Evolutionary conservation across 2,329 filamentous ascomycete genomes (phyloP).

Genomic region (Pseudogymnoascus sp.): DNA sequence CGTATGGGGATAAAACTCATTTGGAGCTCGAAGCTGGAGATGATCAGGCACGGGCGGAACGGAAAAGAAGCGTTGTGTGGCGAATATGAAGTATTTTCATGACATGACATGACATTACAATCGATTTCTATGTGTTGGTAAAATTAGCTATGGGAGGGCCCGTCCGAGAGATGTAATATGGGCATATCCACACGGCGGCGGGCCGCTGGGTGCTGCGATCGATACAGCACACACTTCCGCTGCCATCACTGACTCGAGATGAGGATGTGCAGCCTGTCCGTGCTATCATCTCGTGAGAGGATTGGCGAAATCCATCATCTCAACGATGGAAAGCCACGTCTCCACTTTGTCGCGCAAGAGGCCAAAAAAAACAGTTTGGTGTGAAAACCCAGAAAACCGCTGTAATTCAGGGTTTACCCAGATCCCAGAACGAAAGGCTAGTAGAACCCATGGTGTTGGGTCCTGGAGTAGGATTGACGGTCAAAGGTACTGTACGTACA

Average conservation of each 20-base stretch:
- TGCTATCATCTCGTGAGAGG: slow-evolving; percentile 5
- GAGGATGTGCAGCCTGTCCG: slow-evolving; percentile 6
- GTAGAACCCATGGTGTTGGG: slow-evolving; percentile 2
- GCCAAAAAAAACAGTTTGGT: neutral
- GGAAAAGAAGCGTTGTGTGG: neutral
- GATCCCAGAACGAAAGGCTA: neutral
- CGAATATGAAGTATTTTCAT: neutral
- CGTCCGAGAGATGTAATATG: neutral
- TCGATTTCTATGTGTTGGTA: neutral
- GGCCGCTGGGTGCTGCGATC: slow-evolving; percentile 4
- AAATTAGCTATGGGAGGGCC: slow-evolving; percentile 5
- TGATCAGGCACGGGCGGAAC: neutral
- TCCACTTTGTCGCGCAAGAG: slow-evolving; percentile 5
- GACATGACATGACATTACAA: neutral
- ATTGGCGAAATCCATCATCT: neutral
- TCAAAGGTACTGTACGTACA: neutral
- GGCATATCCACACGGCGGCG: slow-evolving; percentile 8
- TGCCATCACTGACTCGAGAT: slow-evolving; percentile 1
- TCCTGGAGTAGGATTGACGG: neutral
- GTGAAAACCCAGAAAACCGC: neutral
- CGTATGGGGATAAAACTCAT: neutral
- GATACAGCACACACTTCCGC: slow-evolving; percentile 7
- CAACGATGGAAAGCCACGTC: neutral
- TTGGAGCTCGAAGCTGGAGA: neutral
- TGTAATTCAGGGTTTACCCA: slow-evolving; percentile 6